Evolutionary conservation across 257 asterid species (phyloP), one percentile per base, ranked within the genome.

Genomic region (Anisodus acutangulus): DNA sequence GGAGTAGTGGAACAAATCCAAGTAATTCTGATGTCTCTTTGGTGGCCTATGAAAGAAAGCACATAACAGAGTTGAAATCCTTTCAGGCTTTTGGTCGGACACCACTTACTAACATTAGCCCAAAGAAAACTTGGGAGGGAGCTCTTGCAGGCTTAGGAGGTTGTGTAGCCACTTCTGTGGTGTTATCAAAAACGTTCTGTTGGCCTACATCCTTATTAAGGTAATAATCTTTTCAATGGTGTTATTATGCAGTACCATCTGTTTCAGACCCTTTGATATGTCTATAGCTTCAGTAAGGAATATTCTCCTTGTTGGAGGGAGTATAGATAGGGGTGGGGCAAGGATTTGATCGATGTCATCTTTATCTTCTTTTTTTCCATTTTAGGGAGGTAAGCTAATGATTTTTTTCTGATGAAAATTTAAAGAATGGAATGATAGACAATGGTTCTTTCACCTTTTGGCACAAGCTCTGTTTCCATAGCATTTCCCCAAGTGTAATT

Each of bases 41-140:
- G 78, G 69, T 69, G 62, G 83, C 39, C 64, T 87, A 60, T 62
- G 62, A 47, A 64, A 11, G 66, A 9, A 83, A 72, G 49, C 39
- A 51, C 62, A 47, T 80, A 53, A 78, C 81, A 78, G 47, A 6
- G 26, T 78, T 78, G 71, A 89, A 86, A 86, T 84, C 83, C 31
- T 70, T 15, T 88, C 90, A 97, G 99, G 95, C 93, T 22, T 95
- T 95, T 89, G 99, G 99, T 86, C 91, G 97, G 87, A 97, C 98
- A 49, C 99, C 97, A 5, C 97, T 97, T 64, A 95, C 97, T 22
- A 68, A 88, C 39, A 88, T 97, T 80, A 95, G 99, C 89, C 99
- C 99, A 57, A 97, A 97, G 88, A 97, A 97, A 92, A 97, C 99
- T 37, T 97, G 98, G 99, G 98, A 97, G 88, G 99, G 99, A 86